These are phyloP conservation scores for Fraxinus platypoda DNA, from an alignment of 305 asterid species.

Conservation along the genomic window DNA sequence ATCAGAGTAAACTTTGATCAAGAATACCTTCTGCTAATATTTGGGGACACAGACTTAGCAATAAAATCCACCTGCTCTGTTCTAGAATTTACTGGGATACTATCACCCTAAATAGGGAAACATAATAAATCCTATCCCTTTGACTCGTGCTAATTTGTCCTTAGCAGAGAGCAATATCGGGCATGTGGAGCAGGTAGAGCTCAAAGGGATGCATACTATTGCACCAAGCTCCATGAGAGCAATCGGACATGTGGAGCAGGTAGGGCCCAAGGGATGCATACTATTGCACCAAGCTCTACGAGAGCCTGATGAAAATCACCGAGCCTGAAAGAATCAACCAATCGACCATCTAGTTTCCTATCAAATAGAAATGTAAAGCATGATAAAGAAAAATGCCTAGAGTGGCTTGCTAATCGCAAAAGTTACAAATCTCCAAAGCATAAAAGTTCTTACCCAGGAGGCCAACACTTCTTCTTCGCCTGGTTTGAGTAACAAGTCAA, in stretches of 20 bases:
- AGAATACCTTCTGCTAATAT: conserved; percentile 74
- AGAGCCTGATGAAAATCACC: conserved; percentile 94
- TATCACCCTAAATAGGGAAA: no score
- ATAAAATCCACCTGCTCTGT: no score
- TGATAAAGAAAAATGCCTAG: not conserved
- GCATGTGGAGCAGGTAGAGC: conserved; percentile 68
- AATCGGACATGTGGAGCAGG: conserved; percentile 72
- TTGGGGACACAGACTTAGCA: conserved; percentile 43
- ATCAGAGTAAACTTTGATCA: not conserved
- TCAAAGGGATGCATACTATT: conserved; percentile 51
- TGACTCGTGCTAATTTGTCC: conserved; percentile 56
- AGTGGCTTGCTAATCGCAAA: no score
- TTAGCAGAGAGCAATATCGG: conserved; percentile 50
- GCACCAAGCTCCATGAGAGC: conserved; percentile 98
- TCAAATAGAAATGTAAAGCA: conserved; percentile 15
- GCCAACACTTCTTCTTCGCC: conserved; percentile 93
- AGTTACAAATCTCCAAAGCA: conserved; percentile 4
- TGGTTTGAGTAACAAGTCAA: conserved; percentile 33
- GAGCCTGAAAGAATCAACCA: conserved; percentile 82
- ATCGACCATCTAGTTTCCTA: conserved; percentile 76
- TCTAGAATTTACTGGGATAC: no score
- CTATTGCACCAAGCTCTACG: conserved; percentile 95
- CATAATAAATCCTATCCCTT: no score
- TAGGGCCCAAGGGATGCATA: conserved; percentile 60
- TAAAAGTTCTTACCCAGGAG: conserved; percentile 54